Base-by-base conservation (phyloP, 495 filamentous ascomycete species). In the Neohortaea acidophila region DNA sequence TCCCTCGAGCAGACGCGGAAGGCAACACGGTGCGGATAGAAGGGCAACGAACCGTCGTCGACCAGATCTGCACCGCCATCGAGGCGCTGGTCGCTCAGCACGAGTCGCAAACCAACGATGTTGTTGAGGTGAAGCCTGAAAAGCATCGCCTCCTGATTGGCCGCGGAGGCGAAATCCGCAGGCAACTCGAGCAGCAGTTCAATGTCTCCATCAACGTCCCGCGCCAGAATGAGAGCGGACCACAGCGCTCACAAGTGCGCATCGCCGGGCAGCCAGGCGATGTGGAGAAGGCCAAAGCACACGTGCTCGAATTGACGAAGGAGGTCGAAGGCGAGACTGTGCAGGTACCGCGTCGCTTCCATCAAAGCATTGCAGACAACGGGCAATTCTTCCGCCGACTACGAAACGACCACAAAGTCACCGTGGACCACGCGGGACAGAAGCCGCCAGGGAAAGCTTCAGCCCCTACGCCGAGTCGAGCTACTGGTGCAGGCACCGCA, bases 141-240 rank as follows among this genome's bases (percentile, higher is more conserved):
- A 93, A 92, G 64, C 91, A 96, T 55, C 72, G 84, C 22, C 66
- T 82, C 8, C 69, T 99, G 11, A 94, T 99, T 49, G 89, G 89
- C 31, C 81, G 84, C 26, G 85, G 84, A 42, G 89, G 89, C 37
- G 83, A 89, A 36, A 76, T 75, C 24, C 75, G 85, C 44, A 77
- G 81, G 35, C 68, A 72, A 29, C 72, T 99, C n/a, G 89, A 96
- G 62, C 72, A 79, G 17, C 72, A 83, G 54, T 93, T 96, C 67
- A 77, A 75, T 41, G 75, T 99, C 48, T 75, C 75, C 12, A 72
- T 99, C 44, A 84, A 94, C 48, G 80, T 99, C 37, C 89, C 89
- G 9, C 80, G 81, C 46, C 72, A 73, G 21, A 70, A 63, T 49
- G 66, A 66, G 21, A 71, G 79, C 34, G 84, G 84, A 13, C 72